These are phyloP conservation scores for Rosa multiflora DNA, from an alignment of 306 rosid genomes.

Conservation along the genomic window DNA sequence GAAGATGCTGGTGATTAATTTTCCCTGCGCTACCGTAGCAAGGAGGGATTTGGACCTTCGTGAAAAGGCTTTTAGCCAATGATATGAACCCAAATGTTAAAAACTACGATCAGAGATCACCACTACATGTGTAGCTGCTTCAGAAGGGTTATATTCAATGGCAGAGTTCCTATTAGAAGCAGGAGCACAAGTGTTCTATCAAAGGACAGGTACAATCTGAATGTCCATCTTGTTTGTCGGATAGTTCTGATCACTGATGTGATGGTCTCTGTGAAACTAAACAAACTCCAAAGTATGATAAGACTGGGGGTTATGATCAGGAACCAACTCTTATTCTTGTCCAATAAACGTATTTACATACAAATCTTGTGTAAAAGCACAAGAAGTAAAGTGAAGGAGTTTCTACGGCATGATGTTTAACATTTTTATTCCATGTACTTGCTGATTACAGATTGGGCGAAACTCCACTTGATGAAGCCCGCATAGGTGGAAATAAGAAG, in stretches of 20 bases:
- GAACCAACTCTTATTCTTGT: not conserved
- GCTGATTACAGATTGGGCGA: slow-evolving; percentile 61
- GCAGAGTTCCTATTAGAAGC: slow-evolving; percentile 53
- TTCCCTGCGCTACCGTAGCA: slow-evolving; percentile 52
- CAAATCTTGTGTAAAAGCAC: not conserved
- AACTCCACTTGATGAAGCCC: slow-evolving; percentile 64
- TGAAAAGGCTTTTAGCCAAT: slow-evolving; percentile 44
- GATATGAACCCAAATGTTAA: slow-evolving; percentile 61
- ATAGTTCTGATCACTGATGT: not conserved
- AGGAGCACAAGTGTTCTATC: slow-evolving; percentile 56
- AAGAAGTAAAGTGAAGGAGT: not conserved
- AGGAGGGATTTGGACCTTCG: slow-evolving; percentile 39
- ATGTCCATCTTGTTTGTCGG: not conserved
- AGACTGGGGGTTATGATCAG: not conserved
- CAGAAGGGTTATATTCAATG: slow-evolving; percentile 51
- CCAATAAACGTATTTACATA: not conserved
- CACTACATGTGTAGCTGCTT: slow-evolving; percentile 64
- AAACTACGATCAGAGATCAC: slow-evolving; percentile 57
- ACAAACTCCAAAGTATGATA: not conserved
- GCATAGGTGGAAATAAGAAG: slow-evolving; percentile 45
- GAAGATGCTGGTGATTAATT: slow-evolving; percentile 46
- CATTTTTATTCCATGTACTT: not conserved
- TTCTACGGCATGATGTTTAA: not conserved
- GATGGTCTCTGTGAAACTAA: not conserved
- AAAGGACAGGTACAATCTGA: slow-evolving; percentile 52